phyloP scores from a whole-genome alignment of 768 basidiomycete species.

The Phanerochaete carnosa region DNA sequence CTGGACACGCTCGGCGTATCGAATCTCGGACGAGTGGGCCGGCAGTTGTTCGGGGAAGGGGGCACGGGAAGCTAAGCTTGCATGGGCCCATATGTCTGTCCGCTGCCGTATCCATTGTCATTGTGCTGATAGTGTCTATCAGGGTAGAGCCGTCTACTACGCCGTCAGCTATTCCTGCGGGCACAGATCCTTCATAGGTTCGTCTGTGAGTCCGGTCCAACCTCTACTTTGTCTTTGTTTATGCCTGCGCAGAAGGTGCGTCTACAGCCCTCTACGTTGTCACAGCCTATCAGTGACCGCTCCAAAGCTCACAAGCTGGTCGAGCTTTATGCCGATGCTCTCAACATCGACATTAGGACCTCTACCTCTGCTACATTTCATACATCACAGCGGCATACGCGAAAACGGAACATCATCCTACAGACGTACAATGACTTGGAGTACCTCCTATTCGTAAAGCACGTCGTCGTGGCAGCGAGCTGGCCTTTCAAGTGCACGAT shows the following conservation, averaged over 20 bases:
- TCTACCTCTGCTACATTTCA: slow-evolving; percentile 38
- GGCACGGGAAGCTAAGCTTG: slow-evolving; percentile 65
- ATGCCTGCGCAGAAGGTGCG: slow-evolving; percentile 26
- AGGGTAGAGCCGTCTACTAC: slow-evolving; percentile 49
- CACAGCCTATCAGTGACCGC: not conserved
- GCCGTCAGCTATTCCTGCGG: slow-evolving; percentile 25
- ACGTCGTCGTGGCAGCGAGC: slow-evolving; percentile 36
- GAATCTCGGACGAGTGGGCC: slow-evolving; percentile 47
- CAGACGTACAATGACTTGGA: slow-evolving; percentile 32
- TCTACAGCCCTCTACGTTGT: not conserved
- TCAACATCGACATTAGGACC: slow-evolving; percentile 66
- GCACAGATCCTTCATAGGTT: not conserved
- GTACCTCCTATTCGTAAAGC: slow-evolving; percentile 23
- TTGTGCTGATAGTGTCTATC: not conserved
- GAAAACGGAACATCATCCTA: slow-evolving; percentile 25
- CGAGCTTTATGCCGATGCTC: slow-evolving; percentile 57
- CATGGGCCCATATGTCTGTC: slow-evolving; percentile 67
- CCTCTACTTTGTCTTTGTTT: not conserved
- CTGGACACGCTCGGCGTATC: slow-evolving; percentile 49
- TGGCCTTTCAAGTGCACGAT: not conserved
- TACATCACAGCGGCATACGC: slow-evolving; percentile 33
- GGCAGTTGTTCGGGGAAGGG: slow-evolving; percentile 65
- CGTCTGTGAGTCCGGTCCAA: slow-evolving; percentile 22
- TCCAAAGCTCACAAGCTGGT: slow-evolving; percentile 58
- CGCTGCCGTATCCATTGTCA: not conserved